Evolutionary conservation across 768 basidiomycete species (phyloP), one percentile per base, ranked within the genome.

Genomic region (Daedaleopsis nitida): DNA sequence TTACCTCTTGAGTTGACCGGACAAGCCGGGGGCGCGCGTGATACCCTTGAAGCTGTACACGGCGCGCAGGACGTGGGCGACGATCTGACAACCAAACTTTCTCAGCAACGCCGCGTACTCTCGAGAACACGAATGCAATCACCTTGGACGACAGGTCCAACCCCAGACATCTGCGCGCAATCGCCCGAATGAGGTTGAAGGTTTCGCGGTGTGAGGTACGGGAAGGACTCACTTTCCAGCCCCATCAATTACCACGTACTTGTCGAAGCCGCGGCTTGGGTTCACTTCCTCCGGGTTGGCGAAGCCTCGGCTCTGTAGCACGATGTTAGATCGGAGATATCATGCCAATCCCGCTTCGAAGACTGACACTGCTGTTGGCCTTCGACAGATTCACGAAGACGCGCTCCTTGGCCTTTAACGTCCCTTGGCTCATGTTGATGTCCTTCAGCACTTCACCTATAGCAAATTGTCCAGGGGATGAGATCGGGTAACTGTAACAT

Each of bases 1-100:
- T 10, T 4, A 82, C 83, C 86, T 78, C 58, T 81, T 81, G 35
- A 94, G 81, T 13, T 58, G 65, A 0, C 92, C 92, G 6, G 88
- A 90, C 50, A 81, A 78, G 1, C 86, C 87, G 1, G 88, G 89
- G 4, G 85, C 89, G 50, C 89, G 86, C 38, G 81, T 77, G 48
- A 93, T 64, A 52, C 85, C 85, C 24, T 80, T 74, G 45, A 83
- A 78, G 38, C 79, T 79, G 61, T 86, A 86, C 23, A 93, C 75
- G 4, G 82, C 86, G 19, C 85, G 84, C n/a, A 93, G 74, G 16
- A 85, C 82, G 66, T 87, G 81, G 23, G 78, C 75, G 63, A 89
- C 75, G 56, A 87, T 79, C 82, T 87, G 11, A 27, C 23, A 24
- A 35, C 44, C n/a, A n/a, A 17, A 45, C 17, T 11, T 42, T 42